Evolutionary conservation across 2,329 filamentous ascomycete species (phyloP), one percentile per base, ranked within the genome.

Genomic region (Xylariaceae sp.): DNA sequence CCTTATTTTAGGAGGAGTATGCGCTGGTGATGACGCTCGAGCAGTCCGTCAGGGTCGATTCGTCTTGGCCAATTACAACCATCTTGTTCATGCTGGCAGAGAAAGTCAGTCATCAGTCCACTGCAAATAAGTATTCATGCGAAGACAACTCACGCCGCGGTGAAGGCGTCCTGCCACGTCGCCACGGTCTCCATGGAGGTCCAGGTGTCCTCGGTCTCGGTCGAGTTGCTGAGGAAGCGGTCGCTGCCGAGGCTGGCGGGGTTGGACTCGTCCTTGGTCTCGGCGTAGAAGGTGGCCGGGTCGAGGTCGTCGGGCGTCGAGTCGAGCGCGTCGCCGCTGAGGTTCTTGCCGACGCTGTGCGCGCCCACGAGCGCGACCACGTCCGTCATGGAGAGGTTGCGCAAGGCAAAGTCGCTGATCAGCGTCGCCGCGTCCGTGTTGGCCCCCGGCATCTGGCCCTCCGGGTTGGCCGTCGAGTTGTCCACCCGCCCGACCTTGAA

Each of bases 61-160:
- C 37, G 22, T 55, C 47, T 31, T 45, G 49, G 3, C 47, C 51
- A 15, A 52, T 32, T 5, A 47, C 16, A 21, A 40, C 39, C 33
- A 55, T 15, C 37, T 54, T 54, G 19, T 46, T 44, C 45, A 51
- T 54, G 3, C 52, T 55, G 28, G n/a, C n/a, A 29, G 10, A 24
- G 32, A 23, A 15, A 23, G 11, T 39, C 26, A 35, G 37, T 11
- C 12, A 9, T 14, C 11, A n/a, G 13, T 5, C 13, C 5, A 22
- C 25, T 22, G 18, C 3, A 30, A 33, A 8, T 25, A 23, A 21
- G 15, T 14, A 16, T 17, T 19, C n/a, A n/a, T 14, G 21, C 14
- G 29, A 4, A 9, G 17, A 14, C 7, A 3, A 52, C 52, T 46
- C 37, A 55, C 51, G 45, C 52, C 5, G 45, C 33, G 9, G 49